phyloP scores from a whole-genome alignment of 331 rosid species.

The Prunus yedoensis region DNA sequence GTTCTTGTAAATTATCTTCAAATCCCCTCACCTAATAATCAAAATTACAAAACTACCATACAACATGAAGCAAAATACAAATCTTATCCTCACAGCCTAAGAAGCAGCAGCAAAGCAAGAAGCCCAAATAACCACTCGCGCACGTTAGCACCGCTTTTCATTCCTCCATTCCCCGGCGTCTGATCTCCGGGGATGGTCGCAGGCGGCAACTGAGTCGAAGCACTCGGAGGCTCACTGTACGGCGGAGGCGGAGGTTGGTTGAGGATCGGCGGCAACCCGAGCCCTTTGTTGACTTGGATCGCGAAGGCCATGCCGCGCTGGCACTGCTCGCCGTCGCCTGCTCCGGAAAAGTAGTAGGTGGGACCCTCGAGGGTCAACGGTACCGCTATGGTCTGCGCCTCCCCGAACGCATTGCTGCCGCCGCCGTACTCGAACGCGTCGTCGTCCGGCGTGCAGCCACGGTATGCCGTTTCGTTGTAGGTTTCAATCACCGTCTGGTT shows the following conservation, averaged over 20 bases:
- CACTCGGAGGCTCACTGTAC: constrained; percentile 52
- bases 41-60: not conserved
- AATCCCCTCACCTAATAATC: not conserved
- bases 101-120: constrained; percentile 6
- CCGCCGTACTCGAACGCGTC: constrained; percentile 50
- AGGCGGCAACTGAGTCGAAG: constrained; percentile 47
- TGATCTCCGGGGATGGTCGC: not conserved
- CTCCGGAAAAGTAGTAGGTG: constrained; percentile 74
- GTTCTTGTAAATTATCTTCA: not conserved
- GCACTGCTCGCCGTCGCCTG: constrained; percentile 62
- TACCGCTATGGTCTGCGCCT: constrained; percentile 48
- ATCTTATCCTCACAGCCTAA: not conserved
- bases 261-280: constrained; percentile 77
- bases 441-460: constrained; percentile 50
- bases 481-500: constrained; percentile 82
- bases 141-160: constrained; percentile 19
- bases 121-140: constrained; percentile 22
- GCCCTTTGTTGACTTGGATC: constrained; percentile 61
- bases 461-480: constrained; percentile 55
- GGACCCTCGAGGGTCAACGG: constrained; percentile 60
- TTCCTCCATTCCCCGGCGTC: constrained; percentile 29
- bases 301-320: constrained; percentile 63
- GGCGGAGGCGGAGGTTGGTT: constrained; percentile 93
- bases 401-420: constrained; percentile 30
- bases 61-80: not conserved